A percentile compares a stretch with the other conserved stretches of the same genome.
These are phyloP conservation scores for Aspergillus fumigatiaffinis DNA, from an alignment of 2,329 filamentous ascomycete genomes.

Conservation along the genomic window DNA sequence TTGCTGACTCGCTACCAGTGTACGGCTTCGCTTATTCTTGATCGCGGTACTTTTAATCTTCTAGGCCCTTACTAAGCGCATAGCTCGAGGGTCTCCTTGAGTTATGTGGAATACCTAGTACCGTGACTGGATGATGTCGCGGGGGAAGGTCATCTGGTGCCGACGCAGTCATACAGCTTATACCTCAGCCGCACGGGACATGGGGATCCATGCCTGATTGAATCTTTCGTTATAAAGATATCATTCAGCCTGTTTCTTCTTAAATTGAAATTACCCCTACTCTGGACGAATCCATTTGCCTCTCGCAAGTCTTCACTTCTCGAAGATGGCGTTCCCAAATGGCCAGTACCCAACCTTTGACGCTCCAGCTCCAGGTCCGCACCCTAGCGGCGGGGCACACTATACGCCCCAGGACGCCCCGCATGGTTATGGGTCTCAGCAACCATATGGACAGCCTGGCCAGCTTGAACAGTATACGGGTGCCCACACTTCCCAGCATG, in stretches of 20 bases:
- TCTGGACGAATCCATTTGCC: not conserved
- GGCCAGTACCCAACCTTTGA: constrained; percentile 34
- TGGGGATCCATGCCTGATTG: not conserved
- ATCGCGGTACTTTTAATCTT: not conserved
- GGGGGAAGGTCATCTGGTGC: constrained; percentile 24
- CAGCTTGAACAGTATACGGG: not conserved
- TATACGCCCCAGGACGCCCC: constrained; percentile 19
- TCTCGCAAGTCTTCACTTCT: not conserved
- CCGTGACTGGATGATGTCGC: constrained; percentile 20
- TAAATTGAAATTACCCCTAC: not conserved
- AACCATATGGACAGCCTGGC: not conserved
- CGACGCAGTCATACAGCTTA: constrained; percentile 12
- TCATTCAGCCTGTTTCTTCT: not conserved
- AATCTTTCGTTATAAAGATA: not conserved
- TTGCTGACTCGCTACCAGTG: not conserved
- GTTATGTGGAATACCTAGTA: not conserved
- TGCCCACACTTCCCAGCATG: constrained; percentile 7
- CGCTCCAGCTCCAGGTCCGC: constrained; percentile 17
- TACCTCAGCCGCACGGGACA: constrained; percentile 7
- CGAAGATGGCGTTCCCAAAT: constrained; percentile 52
- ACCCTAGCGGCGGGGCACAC: constrained; percentile 12
- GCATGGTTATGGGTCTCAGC: constrained; percentile 25
- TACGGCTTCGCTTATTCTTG: not conserved
- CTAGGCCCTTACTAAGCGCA: not conserved
- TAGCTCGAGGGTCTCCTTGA: not conserved